Conservation (phyloP, 345 rosid genomes). For the Citrus inodora region DNA sequence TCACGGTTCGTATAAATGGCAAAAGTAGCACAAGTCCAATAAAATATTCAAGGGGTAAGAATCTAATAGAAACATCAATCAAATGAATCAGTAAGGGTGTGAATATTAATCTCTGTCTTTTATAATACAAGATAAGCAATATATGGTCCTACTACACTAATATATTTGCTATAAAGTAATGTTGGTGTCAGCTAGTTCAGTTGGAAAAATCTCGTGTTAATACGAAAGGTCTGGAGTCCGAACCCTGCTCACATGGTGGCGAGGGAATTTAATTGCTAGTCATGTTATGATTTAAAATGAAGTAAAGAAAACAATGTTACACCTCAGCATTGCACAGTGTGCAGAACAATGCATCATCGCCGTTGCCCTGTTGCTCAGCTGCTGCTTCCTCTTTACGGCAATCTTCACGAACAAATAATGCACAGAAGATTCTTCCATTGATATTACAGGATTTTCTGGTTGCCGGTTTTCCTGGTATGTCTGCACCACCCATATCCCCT, state of each 20-base stretch:
- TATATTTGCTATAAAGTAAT: not conserved
- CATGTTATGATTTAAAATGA: too few species aligned
- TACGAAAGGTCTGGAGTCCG: too few species aligned
- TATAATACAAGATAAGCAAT: not conserved
- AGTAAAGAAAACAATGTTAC: constrained; percentile 4
- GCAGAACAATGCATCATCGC: constrained; percentile 88
- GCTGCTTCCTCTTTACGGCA: constrained; percentile 59
- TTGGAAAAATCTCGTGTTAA: too few species aligned
- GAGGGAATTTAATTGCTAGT: too few species aligned
- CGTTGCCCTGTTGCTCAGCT: constrained; percentile 50
- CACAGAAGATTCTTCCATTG: constrained; percentile 68
- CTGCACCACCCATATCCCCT: constrained; percentile 44
- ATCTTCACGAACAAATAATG: constrained; percentile 77
- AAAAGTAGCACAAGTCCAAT: not conserved
- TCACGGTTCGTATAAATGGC: not conserved
- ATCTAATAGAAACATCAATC: not conserved
- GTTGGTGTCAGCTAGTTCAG: too few species aligned
- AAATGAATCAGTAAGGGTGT: not conserved
- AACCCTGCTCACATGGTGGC: too few species aligned
- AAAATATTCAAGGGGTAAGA: not conserved
- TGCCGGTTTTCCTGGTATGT: constrained; percentile 23
- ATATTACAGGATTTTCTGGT: constrained; percentile 31
- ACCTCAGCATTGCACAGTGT: constrained; percentile 98
- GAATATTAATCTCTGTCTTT: not conserved
- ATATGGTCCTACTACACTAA: not conserved